phyloP scores from a whole-genome alignment of 176 grass and related monocot genomes.

The Coix lacrymajobi region DNA sequence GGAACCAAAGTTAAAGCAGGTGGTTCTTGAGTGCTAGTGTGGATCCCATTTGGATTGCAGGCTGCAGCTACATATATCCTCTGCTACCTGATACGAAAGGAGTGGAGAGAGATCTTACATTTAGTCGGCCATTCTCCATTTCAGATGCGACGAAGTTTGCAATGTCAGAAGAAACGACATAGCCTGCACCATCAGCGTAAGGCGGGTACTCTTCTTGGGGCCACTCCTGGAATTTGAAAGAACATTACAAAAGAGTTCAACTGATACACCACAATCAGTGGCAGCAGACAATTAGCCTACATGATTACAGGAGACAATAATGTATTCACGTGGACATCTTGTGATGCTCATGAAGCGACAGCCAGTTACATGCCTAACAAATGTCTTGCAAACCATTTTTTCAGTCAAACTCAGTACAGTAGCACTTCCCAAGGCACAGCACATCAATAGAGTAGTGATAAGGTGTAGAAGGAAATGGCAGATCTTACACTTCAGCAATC shows the following conservation, averaged over 20 bases:
- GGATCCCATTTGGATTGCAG: background rate
- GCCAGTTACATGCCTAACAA: background rate
- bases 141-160: constrained; percentile 47
- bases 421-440: background rate
- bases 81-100: constrained; percentile 10
- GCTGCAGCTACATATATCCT: background rate
- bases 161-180: constrained; percentile 63
- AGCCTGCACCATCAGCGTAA: constrained; percentile 67
- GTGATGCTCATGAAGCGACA: constrained; percentile 16
- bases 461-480: background rate
- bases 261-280: constrained; percentile 21
- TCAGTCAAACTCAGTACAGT: background rate
- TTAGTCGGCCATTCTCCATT: constrained; percentile 44
- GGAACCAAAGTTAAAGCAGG: constrained; percentile 3
- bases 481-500: background rate
- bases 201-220: constrained; percentile 48
- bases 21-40: constrained; percentile 1
- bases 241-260: constrained; percentile 23
- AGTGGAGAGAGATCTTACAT: constrained; percentile 35
- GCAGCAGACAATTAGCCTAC: background rate
- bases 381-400: background rate
- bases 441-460: background rate
- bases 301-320: constrained; percentile 25
- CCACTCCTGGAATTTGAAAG: constrained; percentile 59
- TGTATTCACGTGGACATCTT: constrained; percentile 7